Conservation (phyloP, 306 rosid species). For the Dryas octopetala region DNA sequence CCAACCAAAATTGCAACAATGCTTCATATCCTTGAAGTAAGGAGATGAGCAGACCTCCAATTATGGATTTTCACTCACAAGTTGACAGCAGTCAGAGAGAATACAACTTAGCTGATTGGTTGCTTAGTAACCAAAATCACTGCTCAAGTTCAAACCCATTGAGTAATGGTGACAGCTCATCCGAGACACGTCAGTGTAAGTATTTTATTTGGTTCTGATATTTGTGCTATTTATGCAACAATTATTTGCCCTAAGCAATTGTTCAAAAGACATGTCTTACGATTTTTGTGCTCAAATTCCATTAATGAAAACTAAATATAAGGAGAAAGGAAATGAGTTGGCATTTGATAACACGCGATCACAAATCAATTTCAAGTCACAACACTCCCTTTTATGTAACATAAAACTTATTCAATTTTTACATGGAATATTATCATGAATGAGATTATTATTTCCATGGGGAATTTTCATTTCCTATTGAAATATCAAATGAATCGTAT, state of each 20-base stretch:
- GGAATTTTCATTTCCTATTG: no score
- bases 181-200: slow-evolving; percentile 52
- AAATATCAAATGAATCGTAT: no score
- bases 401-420: no score
- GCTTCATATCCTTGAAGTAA: no score
- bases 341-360: no score
- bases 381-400: no score
- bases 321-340: no score
- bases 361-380: no score
- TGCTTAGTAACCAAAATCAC: slow-evolving; percentile 33
- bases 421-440: no score
- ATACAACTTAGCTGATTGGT: slow-evolving; percentile 29
- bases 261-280: no score
- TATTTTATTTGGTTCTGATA: not conserved
- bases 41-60: slow-evolving; percentile 26
- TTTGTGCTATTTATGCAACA: not conserved
- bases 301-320: not conserved
- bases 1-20: slow-evolving; percentile 22
- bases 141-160: slow-evolving; percentile 38
- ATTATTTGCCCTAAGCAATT: not conserved
- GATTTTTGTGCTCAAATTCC: not conserved
- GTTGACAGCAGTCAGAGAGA: slow-evolving; percentile 27
- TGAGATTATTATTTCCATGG: no score
- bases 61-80: slow-evolving; percentile 36
- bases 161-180: slow-evolving; percentile 28